These are phyloP conservation scores for Myxozyma neotropica DNA, from an alignment of 805 yeast species.

Conservation along the genomic window DNA sequence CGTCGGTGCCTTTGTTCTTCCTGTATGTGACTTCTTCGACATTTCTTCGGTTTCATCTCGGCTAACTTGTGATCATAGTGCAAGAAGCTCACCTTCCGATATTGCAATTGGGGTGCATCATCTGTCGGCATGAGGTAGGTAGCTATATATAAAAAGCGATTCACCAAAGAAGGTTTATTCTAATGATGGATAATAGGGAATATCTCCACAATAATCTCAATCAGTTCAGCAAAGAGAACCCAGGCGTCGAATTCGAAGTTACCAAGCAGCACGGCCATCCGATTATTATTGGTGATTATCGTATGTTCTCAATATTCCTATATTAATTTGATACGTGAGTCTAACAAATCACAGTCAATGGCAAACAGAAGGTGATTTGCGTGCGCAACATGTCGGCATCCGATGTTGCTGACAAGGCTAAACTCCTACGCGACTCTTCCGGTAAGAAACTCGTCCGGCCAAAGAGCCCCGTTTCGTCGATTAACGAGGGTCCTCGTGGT, in stretches of 20 bases:
- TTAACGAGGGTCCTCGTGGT: conserved; percentile 87
- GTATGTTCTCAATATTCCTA: conserved; percentile 6
- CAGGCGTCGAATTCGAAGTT: conserved; percentile 72
- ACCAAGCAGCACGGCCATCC: conserved; percentile 73
- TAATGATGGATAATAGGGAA: conserved; percentile 46
- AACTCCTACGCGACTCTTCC: conserved; percentile 64
- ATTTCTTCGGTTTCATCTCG: neutral
- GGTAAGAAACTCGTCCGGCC: conserved; percentile 56
- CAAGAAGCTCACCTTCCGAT: conserved; percentile 70
- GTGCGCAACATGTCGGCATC: conserved; percentile 69
- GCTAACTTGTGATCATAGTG: conserved; percentile 48
- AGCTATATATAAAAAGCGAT: conserved; percentile 6
- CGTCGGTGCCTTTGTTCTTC: conserved; percentile 68
- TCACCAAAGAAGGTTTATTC: neutral
- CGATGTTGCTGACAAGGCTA: conserved; percentile 65
- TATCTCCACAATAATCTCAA: conserved; percentile 59
- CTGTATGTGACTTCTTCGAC: conserved; percentile 42
- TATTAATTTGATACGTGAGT: neutral
- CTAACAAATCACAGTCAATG: conserved; percentile 39
- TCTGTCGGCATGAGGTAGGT: conserved; percentile 71
- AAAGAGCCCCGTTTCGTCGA: conserved; percentile 76
- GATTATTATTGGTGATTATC: conserved; percentile 61
- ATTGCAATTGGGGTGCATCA: conserved; percentile 95
- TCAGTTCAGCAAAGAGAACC: conserved; percentile 59
- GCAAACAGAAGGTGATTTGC: conserved; percentile 63